Evolutionary conservation across 371 early-diverging fungal genomes (phyloP).

Genomic region (Haplosporangium sp.): DNA sequence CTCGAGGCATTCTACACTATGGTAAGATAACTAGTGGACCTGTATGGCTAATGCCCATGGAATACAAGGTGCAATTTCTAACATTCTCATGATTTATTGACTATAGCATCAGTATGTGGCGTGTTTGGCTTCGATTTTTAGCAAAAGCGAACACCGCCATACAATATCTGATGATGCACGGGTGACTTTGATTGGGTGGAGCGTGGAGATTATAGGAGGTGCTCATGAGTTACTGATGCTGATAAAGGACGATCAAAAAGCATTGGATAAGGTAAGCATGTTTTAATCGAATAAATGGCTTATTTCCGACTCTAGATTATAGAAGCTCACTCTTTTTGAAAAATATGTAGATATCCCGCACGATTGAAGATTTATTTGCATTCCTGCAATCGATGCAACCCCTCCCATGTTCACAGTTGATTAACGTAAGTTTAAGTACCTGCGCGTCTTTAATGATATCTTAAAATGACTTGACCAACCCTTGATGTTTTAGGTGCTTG

Average conservation of each 20-base stretch:
- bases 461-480: no score
- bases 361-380: slow-evolving; percentile 18
- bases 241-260: slow-evolving; percentile 7
- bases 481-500: slow-evolving; percentile 17
- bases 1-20: slow-evolving; percentile 45
- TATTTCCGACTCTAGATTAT: not conserved
- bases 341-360: slow-evolving; percentile 19
- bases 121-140: slow-evolving; percentile 23
- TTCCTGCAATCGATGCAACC: slow-evolving; percentile 30
- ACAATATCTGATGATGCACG: slow-evolving; percentile 1
- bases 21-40: slow-evolving; percentile 12
- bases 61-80: not conserved
- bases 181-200: slow-evolving; percentile 28
- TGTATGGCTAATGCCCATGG: no score
- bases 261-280: slow-evolving; percentile 22
- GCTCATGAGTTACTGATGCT: slow-evolving; percentile 19
- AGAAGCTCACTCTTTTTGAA: no score
- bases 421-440: slow-evolving; percentile 13
- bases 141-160: not conserved
- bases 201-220: slow-evolving; percentile 28
- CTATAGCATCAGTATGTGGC: slow-evolving; percentile 38
- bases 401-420: slow-evolving; percentile 9
- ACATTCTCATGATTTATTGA: not conserved
- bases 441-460: no score
- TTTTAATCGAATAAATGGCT: not conserved